Conservation (phyloP, 176 grass and related monocot species). For the Carex scoparia region DNA sequence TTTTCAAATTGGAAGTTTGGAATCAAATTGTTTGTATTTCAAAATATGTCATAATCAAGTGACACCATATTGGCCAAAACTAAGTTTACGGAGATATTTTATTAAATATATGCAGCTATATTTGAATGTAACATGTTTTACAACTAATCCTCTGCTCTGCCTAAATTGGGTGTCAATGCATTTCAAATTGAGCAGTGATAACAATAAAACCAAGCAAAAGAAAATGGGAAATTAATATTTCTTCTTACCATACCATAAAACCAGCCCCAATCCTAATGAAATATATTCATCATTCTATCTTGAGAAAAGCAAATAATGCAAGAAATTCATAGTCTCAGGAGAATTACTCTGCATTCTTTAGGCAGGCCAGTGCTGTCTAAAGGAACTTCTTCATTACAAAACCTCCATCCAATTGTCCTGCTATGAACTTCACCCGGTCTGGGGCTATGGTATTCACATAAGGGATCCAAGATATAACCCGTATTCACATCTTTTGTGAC, state of each 20-base stretch:
- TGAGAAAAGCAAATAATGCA: not conserved
- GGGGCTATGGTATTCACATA: not conserved
- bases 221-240: too few relatives aligned
- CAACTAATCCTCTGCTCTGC: not conserved
- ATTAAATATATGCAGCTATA: too few relatives aligned
- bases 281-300: not conserved
- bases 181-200: not conserved
- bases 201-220: not conserved
- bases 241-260: too few relatives aligned
- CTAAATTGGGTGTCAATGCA: not conserved
- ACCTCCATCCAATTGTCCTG: not conserved
- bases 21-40: too few relatives aligned
- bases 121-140: too few relatives aligned
- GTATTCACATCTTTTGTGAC: not conserved
- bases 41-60: too few relatives aligned
- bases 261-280: too few relatives aligned
- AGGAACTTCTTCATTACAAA: not conserved
- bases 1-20: too few relatives aligned
- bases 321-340: not conserved
- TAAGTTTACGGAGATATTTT: too few relatives aligned
- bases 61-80: too few relatives aligned
- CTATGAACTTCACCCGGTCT: not conserved
- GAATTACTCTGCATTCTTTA: constrained; percentile 1
- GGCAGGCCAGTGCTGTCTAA: not conserved
- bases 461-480: not conserved